Base-by-base conservation (phyloP, 805 yeast species). In the Schwanniomyces sp. region DNA sequence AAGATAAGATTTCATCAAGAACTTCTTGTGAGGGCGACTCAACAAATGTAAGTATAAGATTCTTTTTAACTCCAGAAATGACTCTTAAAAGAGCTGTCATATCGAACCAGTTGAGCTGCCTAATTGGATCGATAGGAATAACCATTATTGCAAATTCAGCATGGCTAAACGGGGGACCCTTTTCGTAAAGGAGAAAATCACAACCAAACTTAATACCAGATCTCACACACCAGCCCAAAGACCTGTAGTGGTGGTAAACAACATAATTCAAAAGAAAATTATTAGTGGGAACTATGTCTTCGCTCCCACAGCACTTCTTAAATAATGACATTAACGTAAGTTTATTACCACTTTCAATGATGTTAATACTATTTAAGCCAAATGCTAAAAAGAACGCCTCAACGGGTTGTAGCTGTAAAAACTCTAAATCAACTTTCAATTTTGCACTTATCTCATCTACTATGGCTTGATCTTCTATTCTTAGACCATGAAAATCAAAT, bases 121-220 rank as follows among this genome's bases (percentile, higher is more conserved):
- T 6, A 61, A 66, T 67, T 29, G 62, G 51, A 0, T 58, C 55
- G 7, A 61, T 70, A 1, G 79, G 74, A 25, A 81, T 49, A 5
- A 87, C 70, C 40, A 79, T 59, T 3, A 89, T 69, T 6, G 92
- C 88, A 63, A 81, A 88, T 61, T 91, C 96, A 0, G 99, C 97
- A 63, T 94, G 99, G 43, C 86, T 82, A 63, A 91, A 90, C 1
- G 97, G 97, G 7, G 98, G 99, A 0, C 99, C 99, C 48, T 92
- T 74, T 45, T 85, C 82, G 64, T 94, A 94, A 5, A 94, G 72
- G 7, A 94, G 68, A 64, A 73, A 86, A 57, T 91, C 95, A n/a
- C 88, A 79, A 2, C 97, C 96, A 64, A 94, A 94, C 64, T 94
- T 94, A 47, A 91, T 80, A 0, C 98, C 99, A 0, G 91, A 81